phyloP scores from a whole-genome alignment of 257 asterid species.

The Craterostigma plantagineum region DNA sequence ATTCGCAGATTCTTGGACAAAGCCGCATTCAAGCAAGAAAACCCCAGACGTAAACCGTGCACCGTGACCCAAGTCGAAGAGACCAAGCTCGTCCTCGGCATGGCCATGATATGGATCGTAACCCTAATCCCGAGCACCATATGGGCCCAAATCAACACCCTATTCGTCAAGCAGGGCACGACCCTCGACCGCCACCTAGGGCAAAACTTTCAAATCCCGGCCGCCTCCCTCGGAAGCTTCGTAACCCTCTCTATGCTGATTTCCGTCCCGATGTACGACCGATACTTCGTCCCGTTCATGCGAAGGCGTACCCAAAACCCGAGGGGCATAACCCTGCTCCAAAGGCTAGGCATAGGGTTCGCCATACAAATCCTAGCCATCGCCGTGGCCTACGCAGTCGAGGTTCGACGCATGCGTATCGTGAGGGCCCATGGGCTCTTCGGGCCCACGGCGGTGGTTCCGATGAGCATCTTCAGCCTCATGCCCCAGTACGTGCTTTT shows the following conservation, averaged over 20 bases:
- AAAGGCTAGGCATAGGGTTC: constrained; percentile 59
- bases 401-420: constrained; percentile 17
- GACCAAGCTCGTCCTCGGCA: constrained; percentile 38
- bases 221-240: constrained; percentile 45
- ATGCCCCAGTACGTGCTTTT: constrained; percentile 42
- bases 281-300: constrained; percentile 33
- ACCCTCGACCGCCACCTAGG: constrained; percentile 31
- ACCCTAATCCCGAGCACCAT: constrained; percentile 63
- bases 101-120: constrained; percentile 49
- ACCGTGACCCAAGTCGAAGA: constrained; percentile 62
- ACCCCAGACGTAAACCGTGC: constrained; percentile 36
- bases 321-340: constrained; percentile 51
- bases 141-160: constrained; percentile 60
- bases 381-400: constrained; percentile 34
- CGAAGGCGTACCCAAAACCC: constrained; percentile 39
- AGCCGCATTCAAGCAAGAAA: constrained; percentile 19
- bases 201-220: constrained; percentile 27
- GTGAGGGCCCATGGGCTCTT: constrained; percentile 9
- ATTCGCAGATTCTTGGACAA: constrained; percentile 44
- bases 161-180: constrained; percentile 49
- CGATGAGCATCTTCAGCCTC: constrained; percentile 45
- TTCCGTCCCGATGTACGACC: constrained; percentile 46
- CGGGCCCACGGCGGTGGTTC: neutral
- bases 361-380: constrained; percentile 47
- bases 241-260: constrained; percentile 49